Evolutionary conservation across 2,329 filamentous ascomycete species (phyloP).

Genomic region (Dactylellina drechsleri): DNA sequence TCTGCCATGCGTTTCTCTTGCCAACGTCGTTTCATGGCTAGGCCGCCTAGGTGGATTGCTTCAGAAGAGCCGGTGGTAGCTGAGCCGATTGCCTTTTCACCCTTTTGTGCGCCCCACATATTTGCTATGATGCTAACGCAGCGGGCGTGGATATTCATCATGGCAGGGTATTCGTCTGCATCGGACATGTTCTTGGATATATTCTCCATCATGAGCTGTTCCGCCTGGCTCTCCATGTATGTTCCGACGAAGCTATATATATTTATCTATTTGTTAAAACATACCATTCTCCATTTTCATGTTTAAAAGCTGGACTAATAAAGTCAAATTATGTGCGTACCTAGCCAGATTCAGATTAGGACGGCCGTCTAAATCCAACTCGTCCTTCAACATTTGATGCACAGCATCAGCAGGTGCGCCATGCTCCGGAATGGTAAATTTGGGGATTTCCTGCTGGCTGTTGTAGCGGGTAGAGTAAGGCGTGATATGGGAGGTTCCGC

Average conservation of each 20-base stretch:
- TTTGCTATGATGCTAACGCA: constrained; percentile 76
- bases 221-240: constrained; percentile 74
- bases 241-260: constrained; percentile 72
- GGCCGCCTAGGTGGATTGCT: constrained; percentile 75
- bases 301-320: not conserved
- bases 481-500: constrained; percentile 11
- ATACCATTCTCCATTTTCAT: not conserved
- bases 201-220: constrained; percentile 74
- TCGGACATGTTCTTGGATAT: constrained; percentile 78
- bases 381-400: constrained; percentile 73
- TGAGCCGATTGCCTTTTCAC: constrained; percentile 73
- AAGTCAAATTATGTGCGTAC: not conserved
- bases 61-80: constrained; percentile 78
- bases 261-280: no score
- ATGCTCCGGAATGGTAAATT: constrained; percentile 70
- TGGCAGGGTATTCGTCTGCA: constrained; percentile 72
- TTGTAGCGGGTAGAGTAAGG: constrained; percentile 64
- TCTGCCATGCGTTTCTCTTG: constrained; percentile 71
- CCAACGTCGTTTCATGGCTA: constrained; percentile 81
- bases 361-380: constrained; percentile 72
- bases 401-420: constrained; percentile 67
- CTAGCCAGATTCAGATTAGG: constrained; percentile 67
- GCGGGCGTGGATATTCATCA: constrained; percentile 63
- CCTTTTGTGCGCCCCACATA: constrained; percentile 72
- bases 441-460: constrained; percentile 68